Evolutionary conservation across 192 early-diverging fungal species (phyloP).

Genomic region (Podila minutissima): DNA sequence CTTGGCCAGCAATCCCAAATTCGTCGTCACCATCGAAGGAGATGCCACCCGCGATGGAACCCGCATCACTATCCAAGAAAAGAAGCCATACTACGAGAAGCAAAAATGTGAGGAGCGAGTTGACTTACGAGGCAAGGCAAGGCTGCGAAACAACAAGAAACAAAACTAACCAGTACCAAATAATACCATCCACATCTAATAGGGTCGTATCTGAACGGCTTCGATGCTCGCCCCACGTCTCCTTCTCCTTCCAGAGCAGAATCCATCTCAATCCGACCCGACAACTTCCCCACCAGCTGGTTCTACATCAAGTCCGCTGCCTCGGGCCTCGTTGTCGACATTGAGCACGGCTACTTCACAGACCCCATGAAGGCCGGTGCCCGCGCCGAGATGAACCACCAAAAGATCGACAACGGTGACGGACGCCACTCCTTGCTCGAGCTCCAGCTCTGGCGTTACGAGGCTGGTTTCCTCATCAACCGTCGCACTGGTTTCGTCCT

Average conservation of each 20-base stretch:
- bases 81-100: slow-evolving; percentile 49
- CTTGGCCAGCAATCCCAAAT: slow-evolving; percentile 45
- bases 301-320: slow-evolving; percentile 51
- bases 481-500: slow-evolving; percentile 49
- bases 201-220: slow-evolving; percentile 30
- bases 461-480: slow-evolving; percentile 53
- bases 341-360: slow-evolving; percentile 46
- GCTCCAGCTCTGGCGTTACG: slow-evolving; percentile 54
- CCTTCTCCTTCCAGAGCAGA: slow-evolving; percentile 48
- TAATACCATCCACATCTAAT: neutral
- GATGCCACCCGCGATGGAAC: slow-evolving; percentile 42
- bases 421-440: slow-evolving; percentile 42
- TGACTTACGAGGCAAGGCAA: neutral
- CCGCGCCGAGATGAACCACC: slow-evolving; percentile 52
- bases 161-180: neutral
- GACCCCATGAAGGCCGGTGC: slow-evolving; percentile 53
- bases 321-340: slow-evolving; percentile 49
- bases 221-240: slow-evolving; percentile 17
- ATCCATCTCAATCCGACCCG: slow-evolving; percentile 46
- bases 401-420: slow-evolving; percentile 46
- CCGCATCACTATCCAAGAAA: slow-evolving; percentile 47
- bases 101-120: slow-evolving; percentile 33
- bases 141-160: neutral
- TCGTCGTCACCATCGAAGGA: slow-evolving; percentile 45
- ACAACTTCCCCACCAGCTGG: slow-evolving; percentile 49